Evolutionary conservation across 148 eudicot genomes (phyloP).

Genomic region (Amaranthus cruentus): DNA sequence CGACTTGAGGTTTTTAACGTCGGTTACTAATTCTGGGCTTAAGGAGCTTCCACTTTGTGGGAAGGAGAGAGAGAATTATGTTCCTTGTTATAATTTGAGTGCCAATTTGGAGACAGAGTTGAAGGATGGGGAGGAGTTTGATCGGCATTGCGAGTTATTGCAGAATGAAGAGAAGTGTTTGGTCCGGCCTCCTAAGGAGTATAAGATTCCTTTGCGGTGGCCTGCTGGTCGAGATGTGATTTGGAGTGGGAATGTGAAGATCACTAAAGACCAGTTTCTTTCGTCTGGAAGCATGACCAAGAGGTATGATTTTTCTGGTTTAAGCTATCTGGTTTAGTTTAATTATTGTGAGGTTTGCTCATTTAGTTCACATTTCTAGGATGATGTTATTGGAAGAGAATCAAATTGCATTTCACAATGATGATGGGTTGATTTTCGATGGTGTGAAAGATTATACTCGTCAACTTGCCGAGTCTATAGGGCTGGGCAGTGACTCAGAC

Average conservation of each 20-base stretch:
- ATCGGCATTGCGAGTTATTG: constrained; percentile 76
- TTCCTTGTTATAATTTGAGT: constrained; percentile 81
- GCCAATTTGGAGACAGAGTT: constrained; percentile 55
- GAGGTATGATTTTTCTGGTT: constrained; percentile 41
- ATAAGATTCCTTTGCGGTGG: constrained; percentile 83
- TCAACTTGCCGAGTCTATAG: constrained; percentile 91
- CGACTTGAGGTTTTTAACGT: constrained; percentile 48
- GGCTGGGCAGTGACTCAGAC: constrained; percentile 72
- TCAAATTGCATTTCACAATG: constrained; percentile 93
- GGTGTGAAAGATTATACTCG: constrained; percentile 92
- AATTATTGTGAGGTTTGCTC: neutral
- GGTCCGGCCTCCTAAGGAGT: constrained; percentile 85
- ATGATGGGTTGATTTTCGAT: constrained; percentile 76
- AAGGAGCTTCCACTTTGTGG: constrained; percentile 69
- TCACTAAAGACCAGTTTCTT: constrained; percentile 84
- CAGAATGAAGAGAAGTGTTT: constrained; percentile 49
- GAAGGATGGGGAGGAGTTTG: constrained; percentile 77
- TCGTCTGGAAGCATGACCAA: constrained; percentile 98
- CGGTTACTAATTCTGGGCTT: constrained; percentile 35
- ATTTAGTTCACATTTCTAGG: constrained; percentile 33
- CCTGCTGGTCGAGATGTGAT: constrained; percentile 90
- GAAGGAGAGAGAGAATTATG: constrained; percentile 79
- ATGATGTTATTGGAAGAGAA: constrained; percentile 93
- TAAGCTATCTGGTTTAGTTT: constrained; percentile 4
- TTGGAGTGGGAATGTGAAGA: constrained; percentile 95